Evolutionary conservation across 2,329 filamentous ascomycete species (phyloP).

Genomic region (Rhinocladiella similis): DNA sequence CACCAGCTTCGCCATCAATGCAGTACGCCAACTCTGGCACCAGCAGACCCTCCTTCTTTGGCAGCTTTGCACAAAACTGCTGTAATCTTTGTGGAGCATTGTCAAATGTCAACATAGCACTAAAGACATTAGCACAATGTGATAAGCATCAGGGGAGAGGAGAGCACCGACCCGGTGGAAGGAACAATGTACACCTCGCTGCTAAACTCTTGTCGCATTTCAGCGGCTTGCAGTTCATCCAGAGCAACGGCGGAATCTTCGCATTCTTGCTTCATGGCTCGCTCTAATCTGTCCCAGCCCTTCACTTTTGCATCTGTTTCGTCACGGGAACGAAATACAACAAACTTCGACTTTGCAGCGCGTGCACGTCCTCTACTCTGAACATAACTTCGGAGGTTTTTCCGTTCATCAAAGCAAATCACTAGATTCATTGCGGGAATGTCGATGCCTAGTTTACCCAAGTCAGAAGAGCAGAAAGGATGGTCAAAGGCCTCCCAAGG

Average conservation of each 20-base stretch:
- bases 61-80: constrained; percentile 73
- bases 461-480: constrained; percentile 31
- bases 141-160: constrained; percentile 8
- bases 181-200: constrained; percentile 42
- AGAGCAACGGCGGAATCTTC: constrained; percentile 45
- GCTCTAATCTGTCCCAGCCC: constrained; percentile 68
- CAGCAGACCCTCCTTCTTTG: constrained; percentile 48
- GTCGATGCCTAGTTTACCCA: constrained; percentile 59
- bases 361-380: constrained; percentile 66
- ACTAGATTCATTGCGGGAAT: constrained; percentile 65
- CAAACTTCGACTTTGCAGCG: constrained; percentile 56
- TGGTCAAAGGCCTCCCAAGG: constrained; percentile 51
- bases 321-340: constrained; percentile 48
- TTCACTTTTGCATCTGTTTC: constrained; percentile 34
- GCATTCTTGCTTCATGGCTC: constrained; percentile 70
- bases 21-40: constrained; percentile 65
- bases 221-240: constrained; percentile 47
- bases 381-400: constrained; percentile 64
- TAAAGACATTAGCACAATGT: constrained; percentile 28
- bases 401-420: constrained; percentile 63
- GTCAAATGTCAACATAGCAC: constrained; percentile 69
- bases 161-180: constrained; percentile 41
- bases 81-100: constrained; percentile 75
- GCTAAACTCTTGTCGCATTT: constrained; percentile 48
- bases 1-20: constrained; percentile 40